phyloP scores from a whole-genome alignment of 2,329 filamentous ascomycete species.

The Alternaria arbusti region DNA sequence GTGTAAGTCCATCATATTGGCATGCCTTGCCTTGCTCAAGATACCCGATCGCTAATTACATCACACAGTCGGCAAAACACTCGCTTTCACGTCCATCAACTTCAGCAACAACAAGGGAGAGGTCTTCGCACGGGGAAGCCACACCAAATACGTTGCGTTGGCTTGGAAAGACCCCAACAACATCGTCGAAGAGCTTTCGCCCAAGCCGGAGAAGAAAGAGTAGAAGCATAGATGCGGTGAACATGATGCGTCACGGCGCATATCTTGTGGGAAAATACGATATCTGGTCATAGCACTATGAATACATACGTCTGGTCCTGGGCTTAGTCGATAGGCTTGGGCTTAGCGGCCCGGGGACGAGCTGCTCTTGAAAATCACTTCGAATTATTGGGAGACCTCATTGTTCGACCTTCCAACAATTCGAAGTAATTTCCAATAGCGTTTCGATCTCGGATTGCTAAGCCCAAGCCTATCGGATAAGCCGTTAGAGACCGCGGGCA shows the following conservation, averaged over 20 bases:
- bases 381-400: background rate
- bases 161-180: slow-evolving; percentile 70
- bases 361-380: background rate
- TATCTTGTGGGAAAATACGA: background rate
- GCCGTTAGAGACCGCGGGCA: background rate
- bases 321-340: background rate
- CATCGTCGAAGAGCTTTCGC: slow-evolving; percentile 63
- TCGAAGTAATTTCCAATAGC: background rate
- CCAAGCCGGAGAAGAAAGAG: slow-evolving; percentile 39
- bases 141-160: slow-evolving; percentile 69
- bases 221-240: slow-evolving; percentile 1
- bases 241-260: background rate
- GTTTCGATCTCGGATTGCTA: background rate
- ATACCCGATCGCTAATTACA: background rate
- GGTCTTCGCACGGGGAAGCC: slow-evolving; percentile 68
- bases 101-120: slow-evolving; percentile 67
- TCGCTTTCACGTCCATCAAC: slow-evolving; percentile 67
- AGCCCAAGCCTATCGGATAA: background rate
- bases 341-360: background rate
- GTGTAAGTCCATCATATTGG: slow-evolving; percentile 50
- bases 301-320: slow-evolving; percentile 3
- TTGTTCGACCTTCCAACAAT: background rate
- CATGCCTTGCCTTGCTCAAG: background rate
- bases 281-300: slow-evolving; percentile 9
- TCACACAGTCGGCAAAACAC: slow-evolving; percentile 65